phyloP scores from a whole-genome alignment of 2,329 filamentous ascomycete genomes.

The Neophaeococcomyces aloes region DNA sequence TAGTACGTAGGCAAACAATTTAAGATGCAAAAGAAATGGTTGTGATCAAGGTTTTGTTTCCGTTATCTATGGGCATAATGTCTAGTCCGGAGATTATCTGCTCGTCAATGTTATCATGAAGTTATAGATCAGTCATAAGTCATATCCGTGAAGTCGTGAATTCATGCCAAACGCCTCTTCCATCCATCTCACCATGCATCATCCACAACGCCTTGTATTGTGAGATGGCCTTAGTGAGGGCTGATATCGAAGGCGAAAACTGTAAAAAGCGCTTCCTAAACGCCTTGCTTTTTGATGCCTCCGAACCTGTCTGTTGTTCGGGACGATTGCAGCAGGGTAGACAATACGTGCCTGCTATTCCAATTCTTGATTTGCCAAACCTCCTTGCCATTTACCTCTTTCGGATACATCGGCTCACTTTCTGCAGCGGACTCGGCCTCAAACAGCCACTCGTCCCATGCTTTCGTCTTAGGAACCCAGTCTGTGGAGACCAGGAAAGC shows the following conservation, averaged over 20 bases:
- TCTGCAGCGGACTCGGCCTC: conserved; percentile 25
- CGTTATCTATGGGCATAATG: conserved; percentile 1
- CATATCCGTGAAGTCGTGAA: no score
- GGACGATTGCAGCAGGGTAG: conserved; percentile 16
- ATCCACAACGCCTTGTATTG: no score
- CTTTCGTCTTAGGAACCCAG: conserved; percentile 32
- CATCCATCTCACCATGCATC: background rate
- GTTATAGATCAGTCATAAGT: conserved; percentile 2
- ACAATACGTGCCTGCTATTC: conserved; percentile 19
- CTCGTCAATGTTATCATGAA: conserved; percentile 4
- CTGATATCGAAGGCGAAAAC: no score
- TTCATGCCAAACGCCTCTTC: background rate
- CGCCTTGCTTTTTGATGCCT: background rate
- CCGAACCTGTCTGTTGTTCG: conserved; percentile 15
- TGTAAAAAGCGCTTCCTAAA: background rate
- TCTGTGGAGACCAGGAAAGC: conserved; percentile 34
- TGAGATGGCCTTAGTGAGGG: no score
- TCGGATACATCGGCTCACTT: conserved; percentile 15
- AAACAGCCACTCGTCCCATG: conserved; percentile 34
- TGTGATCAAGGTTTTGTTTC: background rate
- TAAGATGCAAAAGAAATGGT: background rate
- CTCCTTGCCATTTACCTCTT: conserved; percentile 12
- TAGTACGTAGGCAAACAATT: no score
- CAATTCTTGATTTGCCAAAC: conserved; percentile 22
- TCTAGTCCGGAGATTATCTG: background rate